phyloP scores from a whole-genome alignment of 73 alveolate genomes.

The Durusdinium trenchii region DNA sequence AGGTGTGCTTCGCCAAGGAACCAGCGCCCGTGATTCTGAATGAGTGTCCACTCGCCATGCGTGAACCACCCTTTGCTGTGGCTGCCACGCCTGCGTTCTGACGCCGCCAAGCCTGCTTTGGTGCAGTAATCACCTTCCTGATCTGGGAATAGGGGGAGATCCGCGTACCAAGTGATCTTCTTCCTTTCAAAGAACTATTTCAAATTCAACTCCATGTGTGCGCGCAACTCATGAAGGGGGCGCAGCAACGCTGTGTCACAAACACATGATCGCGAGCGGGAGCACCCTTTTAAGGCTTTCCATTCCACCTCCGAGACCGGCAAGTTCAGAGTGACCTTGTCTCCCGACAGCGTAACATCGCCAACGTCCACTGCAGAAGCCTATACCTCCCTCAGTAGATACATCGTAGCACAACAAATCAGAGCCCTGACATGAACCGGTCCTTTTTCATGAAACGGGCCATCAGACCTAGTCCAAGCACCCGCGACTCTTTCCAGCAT shows the following conservation, averaged over 20 bases:
- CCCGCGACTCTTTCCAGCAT: background rate
- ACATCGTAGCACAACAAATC: background rate
- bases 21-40: constrained; percentile 38
- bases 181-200: too few relatives aligned
- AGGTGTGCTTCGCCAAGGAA: background rate
- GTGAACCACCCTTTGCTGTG: background rate
- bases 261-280: background rate
- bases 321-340: background rate
- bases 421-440: background rate
- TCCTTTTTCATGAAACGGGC: background rate
- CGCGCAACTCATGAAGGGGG: background rate
- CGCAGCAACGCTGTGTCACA: background rate
- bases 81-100: background rate
- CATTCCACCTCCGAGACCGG: background rate
- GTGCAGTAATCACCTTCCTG: background rate
- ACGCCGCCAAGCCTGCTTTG: background rate
- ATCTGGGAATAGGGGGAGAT: too few relatives aligned
- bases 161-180: too few relatives aligned
- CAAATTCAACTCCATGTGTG: too few relatives aligned
- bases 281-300: background rate
- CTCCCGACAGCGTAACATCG: background rate
- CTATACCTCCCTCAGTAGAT: constrained; percentile 1
- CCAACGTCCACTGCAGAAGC: background rate
- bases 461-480: background rate
- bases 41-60: background rate